Conservation (phyloP, 2,329 filamentous ascomycete genomes). For the Laburnicola sp. region DNA sequence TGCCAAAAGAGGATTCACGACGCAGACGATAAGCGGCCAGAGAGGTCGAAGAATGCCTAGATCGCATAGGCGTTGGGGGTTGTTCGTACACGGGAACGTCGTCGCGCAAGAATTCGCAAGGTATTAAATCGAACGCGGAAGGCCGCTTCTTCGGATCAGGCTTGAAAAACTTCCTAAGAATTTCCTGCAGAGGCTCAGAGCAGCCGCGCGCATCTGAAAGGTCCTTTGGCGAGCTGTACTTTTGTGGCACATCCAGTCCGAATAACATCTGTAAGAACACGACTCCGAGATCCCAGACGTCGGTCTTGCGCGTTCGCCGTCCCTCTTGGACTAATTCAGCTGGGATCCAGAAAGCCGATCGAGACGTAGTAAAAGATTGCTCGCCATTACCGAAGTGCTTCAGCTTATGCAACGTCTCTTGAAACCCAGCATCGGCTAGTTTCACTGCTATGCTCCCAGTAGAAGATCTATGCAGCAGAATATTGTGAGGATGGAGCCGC, state of each 20-base stretch:
- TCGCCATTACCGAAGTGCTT: constrained; percentile 56
- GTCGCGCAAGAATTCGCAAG: constrained; percentile 59
- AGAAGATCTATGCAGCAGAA: constrained; percentile 72
- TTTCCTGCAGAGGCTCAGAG: constrained; percentile 74
- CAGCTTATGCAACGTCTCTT: constrained; percentile 67
- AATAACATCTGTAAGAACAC: constrained; percentile 94
- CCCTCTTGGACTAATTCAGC: constrained; percentile 71
- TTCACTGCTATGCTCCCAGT: constrained; percentile 71
- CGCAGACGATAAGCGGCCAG: constrained; percentile 37
- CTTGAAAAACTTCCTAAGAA: constrained; percentile 83
- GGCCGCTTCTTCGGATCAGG: constrained; percentile 81
- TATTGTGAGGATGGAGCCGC: constrained; percentile 76
- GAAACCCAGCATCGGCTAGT: constrained; percentile 73
- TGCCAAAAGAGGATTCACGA: constrained; percentile 41
- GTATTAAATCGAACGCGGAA: constrained; percentile 73
- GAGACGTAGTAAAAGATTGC: constrained; percentile 62
- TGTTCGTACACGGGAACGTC: constrained; percentile 50
- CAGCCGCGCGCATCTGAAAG: constrained; percentile 72
- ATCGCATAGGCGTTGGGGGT: constrained; percentile 39
- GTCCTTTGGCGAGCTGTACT: constrained; percentile 76
- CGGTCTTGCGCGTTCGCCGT: constrained; percentile 70
- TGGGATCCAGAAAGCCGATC: constrained; percentile 80
- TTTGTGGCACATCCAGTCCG: constrained; percentile 73
- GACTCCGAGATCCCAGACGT: constrained; percentile 93
- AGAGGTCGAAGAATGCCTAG: constrained; percentile 44